phyloP scores from a whole-genome alignment of 495 filamentous ascomycete species.

The Hypoxylon trugodes region DNA sequence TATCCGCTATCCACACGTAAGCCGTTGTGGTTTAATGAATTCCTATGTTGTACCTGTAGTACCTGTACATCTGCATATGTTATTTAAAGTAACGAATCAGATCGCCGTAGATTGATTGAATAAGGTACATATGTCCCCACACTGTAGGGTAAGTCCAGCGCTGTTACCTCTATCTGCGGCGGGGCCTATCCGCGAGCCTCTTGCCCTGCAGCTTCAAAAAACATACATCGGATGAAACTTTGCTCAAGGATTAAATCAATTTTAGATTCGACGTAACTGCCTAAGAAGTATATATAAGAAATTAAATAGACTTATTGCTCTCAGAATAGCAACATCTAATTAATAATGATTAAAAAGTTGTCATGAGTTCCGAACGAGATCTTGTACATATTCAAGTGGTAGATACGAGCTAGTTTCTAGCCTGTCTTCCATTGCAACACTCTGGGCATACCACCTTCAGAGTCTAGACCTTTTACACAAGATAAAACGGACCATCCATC shows the following conservation, averaged over 20 bases:
- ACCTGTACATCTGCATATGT: conserved; percentile 18
- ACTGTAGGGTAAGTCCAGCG: conserved; percentile 8
- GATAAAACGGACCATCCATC: conserved; percentile 12
- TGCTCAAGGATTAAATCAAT: too few relatives aligned
- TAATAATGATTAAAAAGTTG: too few relatives aligned
- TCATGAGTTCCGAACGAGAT: too few relatives aligned
- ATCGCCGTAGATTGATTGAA: conserved; percentile 22
- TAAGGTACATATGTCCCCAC: conserved; percentile 11
- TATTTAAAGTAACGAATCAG: conserved; percentile 25
- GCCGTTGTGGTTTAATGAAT: conserved; percentile 27
- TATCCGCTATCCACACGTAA: conserved; percentile 35
- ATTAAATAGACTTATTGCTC: too few relatives aligned
- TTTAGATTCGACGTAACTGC: too few relatives aligned
- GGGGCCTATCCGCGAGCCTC: too few relatives aligned
- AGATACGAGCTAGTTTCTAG: conserved; percentile 3
- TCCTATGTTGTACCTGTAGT: too few relatives aligned
- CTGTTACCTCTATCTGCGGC: too few relatives aligned
- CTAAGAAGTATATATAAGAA: too few relatives aligned
- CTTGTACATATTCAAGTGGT: not conserved
- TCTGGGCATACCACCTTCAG: conserved; percentile 1
- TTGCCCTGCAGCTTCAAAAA: too few relatives aligned
- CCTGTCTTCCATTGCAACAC: not conserved
- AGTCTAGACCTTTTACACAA: conserved; percentile 31
- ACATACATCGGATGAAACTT: too few relatives aligned
- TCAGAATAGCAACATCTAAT: too few relatives aligned